Evolutionary conservation across 352 stramenopile genomes (phyloP).

Genomic region (Blastocystis sp.): DNA sequence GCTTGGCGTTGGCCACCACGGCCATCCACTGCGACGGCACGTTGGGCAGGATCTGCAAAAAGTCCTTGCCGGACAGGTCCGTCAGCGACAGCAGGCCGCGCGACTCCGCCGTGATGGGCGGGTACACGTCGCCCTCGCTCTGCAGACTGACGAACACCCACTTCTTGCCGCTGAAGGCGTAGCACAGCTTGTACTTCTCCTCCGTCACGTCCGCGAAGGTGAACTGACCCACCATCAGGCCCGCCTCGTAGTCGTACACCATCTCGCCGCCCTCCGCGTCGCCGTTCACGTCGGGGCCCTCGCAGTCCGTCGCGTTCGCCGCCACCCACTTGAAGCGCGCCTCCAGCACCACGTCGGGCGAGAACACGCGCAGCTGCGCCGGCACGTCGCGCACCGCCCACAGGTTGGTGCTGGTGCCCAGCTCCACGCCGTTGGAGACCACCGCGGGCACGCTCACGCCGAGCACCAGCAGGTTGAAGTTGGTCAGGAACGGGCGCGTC

Average conservation of each 20-base stretch:
- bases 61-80: background rate
- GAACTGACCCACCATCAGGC: conserved; percentile 18
- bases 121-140: conserved; percentile 37
- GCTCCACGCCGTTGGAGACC: background rate
- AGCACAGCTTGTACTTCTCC: conserved; percentile 50
- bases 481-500: conserved; percentile 18
- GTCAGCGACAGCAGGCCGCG: conserved; percentile 12
- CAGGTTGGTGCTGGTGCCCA: background rate
- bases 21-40: conserved; percentile 18
- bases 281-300: background rate
- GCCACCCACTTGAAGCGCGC: conserved; percentile 54
- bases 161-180: conserved; percentile 51
- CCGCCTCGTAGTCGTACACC: conserved; percentile 4
- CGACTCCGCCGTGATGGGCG: conserved; percentile 42
- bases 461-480: conserved; percentile 52
- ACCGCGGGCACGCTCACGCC: conserved; percentile 10
- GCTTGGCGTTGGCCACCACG: conserved; percentile 33
- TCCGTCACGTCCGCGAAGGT: conserved; percentile 8
- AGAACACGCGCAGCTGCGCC: background rate
- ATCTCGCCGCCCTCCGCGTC: conserved; percentile 16
- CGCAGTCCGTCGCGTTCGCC: conserved; percentile 38
- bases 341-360: conserved; percentile 29
- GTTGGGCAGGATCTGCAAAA: conserved; percentile 14
- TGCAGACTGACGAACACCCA: conserved; percentile 49
- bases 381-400: conserved; percentile 60